Percentiles rank a stretch among this genome's conserved stretches.
Evolutionary conservation across 176 grass and related monocot species (phyloP).

Genomic region (Avena sativa): DNA sequence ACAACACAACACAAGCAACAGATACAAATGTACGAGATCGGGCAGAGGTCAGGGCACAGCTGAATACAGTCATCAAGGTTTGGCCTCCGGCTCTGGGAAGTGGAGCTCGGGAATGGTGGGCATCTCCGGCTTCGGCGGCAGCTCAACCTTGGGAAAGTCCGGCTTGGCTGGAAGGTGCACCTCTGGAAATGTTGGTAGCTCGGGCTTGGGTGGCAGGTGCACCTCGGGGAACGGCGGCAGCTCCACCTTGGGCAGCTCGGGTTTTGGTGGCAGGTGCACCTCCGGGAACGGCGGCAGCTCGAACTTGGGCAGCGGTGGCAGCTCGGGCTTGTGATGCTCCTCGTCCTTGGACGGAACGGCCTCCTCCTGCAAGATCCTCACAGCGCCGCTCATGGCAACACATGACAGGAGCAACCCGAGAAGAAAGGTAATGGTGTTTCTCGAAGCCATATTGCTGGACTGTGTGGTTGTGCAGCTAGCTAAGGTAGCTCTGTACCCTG

Average conservation of each 20-base stretch:
- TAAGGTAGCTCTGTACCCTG: neutral
- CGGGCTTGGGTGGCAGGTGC: conserved; percentile 22
- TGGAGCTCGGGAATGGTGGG: conserved; percentile 13
- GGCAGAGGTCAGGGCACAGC: neutral
- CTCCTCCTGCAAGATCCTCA: conserved; percentile 30
- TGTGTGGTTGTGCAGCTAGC: neutral
- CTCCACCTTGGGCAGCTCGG: conserved; percentile 18
- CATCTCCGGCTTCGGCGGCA: neutral
- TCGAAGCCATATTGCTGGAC: neutral
- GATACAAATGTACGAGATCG: neutral
- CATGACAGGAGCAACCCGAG: conserved; percentile 9
- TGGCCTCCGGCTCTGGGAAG: conserved; percentile 26
- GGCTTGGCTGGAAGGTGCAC: neutral
- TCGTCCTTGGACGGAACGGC: neutral
- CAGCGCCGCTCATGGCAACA: neutral
- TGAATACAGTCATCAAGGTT: conserved; percentile 36
- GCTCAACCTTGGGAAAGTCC: neutral
- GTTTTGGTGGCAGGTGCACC: conserved; percentile 28
- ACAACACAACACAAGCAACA: neutral
- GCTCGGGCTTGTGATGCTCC: conserved; percentile 17
- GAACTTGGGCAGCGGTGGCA: conserved; percentile 33
- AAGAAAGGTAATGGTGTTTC: neutral
- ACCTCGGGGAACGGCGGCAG: conserved; percentile 37
- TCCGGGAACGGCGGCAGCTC: conserved; percentile 37
- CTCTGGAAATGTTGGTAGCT: neutral